phyloP scores from a whole-genome alignment of 768 basidiomycete genomes.

The Termitomyces sp. region DNA sequence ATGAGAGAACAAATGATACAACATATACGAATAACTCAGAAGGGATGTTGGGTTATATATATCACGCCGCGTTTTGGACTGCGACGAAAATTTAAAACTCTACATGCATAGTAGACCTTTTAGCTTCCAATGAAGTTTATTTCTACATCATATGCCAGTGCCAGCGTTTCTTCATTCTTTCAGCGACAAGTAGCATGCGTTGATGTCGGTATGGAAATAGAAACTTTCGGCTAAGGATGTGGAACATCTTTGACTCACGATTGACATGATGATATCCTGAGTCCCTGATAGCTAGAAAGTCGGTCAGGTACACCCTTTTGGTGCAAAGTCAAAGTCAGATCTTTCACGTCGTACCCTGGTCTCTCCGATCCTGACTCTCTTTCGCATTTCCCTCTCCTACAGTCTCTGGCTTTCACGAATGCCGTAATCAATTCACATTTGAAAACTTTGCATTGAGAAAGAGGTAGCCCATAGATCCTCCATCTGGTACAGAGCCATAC shows the following conservation, averaged over 20 bases:
- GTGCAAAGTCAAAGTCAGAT: neutral
- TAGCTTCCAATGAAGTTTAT: neutral
- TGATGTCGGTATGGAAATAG: neutral
- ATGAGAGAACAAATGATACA: slow-evolving; percentile 73
- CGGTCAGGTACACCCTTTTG: too few relatives aligned
- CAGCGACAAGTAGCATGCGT: neutral
- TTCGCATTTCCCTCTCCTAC: too few relatives aligned
- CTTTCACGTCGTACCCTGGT: too few relatives aligned
- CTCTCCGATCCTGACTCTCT: too few relatives aligned
- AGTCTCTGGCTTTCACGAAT: too few relatives aligned
- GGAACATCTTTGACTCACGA: neutral
- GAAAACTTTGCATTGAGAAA: too few relatives aligned
- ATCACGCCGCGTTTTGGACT: slow-evolving; percentile 82
- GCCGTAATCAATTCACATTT: too few relatives aligned
- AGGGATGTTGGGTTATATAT: slow-evolving; percentile 81
- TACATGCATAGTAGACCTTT: too few relatives aligned
- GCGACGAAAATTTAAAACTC: slow-evolving; percentile 36
- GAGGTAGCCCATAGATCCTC: too few relatives aligned
- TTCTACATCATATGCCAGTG: neutral
- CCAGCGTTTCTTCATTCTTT: neutral
- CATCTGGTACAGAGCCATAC: too few relatives aligned
- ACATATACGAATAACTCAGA: slow-evolving; percentile 82
- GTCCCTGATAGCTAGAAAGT: neutral
- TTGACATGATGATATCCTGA: neutral
- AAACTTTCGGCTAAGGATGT: neutral